These are phyloP conservation scores for Scenedesmus sp. DNA, from an alignment of 163 green algal species.

Conservation along the genomic window DNA sequence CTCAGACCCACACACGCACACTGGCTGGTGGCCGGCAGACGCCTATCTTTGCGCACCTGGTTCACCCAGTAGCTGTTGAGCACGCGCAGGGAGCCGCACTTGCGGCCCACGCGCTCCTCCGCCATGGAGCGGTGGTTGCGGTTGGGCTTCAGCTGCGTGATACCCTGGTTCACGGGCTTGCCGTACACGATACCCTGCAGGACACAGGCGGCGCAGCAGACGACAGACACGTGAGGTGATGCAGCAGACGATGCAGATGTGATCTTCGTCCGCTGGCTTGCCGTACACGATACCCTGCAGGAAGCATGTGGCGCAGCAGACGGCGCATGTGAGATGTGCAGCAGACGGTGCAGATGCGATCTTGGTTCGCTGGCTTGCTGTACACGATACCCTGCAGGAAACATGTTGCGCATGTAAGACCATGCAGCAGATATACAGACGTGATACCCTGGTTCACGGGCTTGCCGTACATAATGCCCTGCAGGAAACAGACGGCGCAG, in stretches of 20 bases:
- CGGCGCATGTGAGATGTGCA: not conserved
- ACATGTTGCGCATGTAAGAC: not conserved
- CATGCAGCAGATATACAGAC: too few species aligned
- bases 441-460: slow-evolving; percentile 98
- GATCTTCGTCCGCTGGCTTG: slow-evolving; percentile 97
- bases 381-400: slow-evolving; percentile 95
- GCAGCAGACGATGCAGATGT: too few species aligned
- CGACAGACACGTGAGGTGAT: not conserved
- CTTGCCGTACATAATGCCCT: slow-evolving; percentile 99
- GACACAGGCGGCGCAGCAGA: not conserved
- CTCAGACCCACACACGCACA: too few species aligned
- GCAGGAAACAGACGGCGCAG: slow-evolving; percentile 31
- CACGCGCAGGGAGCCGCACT: slow-evolving; percentile 95
- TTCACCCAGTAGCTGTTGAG: slow-evolving; percentile 99
- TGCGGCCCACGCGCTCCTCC: slow-evolving; percentile 97
- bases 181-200: slow-evolving; percentile 96
- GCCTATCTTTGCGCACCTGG: slow-evolving; percentile 76
- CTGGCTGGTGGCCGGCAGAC: not conserved
- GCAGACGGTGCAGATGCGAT: slow-evolving; percentile 48
- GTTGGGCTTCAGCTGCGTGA: slow-evolving; percentile 98
- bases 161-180: slow-evolving; percentile 98
- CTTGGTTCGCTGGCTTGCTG: slow-evolving; percentile 98
- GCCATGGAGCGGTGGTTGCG: slow-evolving; percentile 94
- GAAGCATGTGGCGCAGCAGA: not conserved
- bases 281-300: slow-evolving; percentile 96